Conservation (phyloP, 768 basidiomycete species). For the Suillus discolor region DNA sequence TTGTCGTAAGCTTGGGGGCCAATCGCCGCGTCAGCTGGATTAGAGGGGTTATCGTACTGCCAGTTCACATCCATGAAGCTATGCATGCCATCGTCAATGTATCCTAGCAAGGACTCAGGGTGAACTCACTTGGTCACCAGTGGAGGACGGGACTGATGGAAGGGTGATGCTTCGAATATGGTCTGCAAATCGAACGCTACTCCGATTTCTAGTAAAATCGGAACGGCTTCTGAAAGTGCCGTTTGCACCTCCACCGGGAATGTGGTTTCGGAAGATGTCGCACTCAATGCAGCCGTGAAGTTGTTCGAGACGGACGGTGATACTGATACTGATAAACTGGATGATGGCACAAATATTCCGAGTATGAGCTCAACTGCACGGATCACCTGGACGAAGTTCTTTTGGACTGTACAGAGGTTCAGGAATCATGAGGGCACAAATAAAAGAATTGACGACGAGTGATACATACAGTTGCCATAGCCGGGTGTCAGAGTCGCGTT, state of each 20-base stretch:
- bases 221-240: constrained; percentile 37
- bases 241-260: constrained; percentile 33
- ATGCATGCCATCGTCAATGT: neutral
- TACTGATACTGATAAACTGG: constrained; percentile 7
- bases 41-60: constrained; percentile 70
- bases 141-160: constrained; percentile 21
- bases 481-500: constrained; percentile 66
- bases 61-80: constrained; percentile 85
- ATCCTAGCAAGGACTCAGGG: neutral
- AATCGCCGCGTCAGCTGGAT: constrained; percentile 67
- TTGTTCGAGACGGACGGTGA: constrained; percentile 29
- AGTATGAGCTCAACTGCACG: constrained; percentile 64
- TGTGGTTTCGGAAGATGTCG: constrained; percentile 15
- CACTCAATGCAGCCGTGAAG: constrained; percentile 39
- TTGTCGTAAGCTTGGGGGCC: constrained; percentile 80
- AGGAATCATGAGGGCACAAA: constrained; percentile 4
- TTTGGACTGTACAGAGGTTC: constrained; percentile 54
- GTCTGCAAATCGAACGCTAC: constrained; percentile 20
- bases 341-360: constrained; percentile 45
- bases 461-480: constrained; percentile 64
- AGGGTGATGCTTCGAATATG: constrained; percentile 27
- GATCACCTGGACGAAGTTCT: constrained; percentile 64
- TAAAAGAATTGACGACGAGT: neutral
- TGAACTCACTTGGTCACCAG: constrained; percentile 41
- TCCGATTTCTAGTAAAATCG: constrained; percentile 38